A percentile compares a stretch with the other conserved stretches of the same genome.
Evolutionary conservation across 257 asterid species (phyloP).

Genomic region (Ilex aquifolium): DNA sequence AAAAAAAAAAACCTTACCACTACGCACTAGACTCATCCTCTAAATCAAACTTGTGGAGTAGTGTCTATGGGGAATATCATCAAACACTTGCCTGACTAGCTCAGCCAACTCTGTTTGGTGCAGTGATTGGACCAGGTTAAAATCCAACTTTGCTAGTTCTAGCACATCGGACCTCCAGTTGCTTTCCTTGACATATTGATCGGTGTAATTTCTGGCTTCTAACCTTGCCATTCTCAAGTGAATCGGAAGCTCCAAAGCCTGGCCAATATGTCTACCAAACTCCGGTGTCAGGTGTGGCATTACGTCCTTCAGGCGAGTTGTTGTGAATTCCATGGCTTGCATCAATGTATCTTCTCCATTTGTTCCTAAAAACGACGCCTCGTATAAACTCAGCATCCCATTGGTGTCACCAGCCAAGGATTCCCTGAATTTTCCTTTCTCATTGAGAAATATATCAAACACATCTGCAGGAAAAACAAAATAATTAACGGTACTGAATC

Average conservation of each 20-base stretch:
- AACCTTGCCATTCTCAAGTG: slow-evolving; percentile 59
- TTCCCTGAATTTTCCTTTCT: slow-evolving; percentile 36
- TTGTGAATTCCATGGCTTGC: slow-evolving; percentile 38
- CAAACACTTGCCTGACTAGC: slow-evolving; percentile 20
- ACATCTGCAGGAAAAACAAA: slow-evolving; percentile 23
- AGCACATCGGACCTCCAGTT: slow-evolving; percentile 23
- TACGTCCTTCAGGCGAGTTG: slow-evolving; percentile 19
- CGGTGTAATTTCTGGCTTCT: slow-evolving; percentile 45
- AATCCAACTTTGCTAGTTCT: slow-evolving; percentile 51
- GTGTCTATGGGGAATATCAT: too few relatives aligned
- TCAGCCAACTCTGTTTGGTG: slow-evolving; percentile 58
- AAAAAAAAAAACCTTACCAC: slow-evolving; percentile 11
- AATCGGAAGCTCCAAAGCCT: slow-evolving; percentile 47
- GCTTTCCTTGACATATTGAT: slow-evolving; percentile 26
- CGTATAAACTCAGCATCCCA: slow-evolving; percentile 58
- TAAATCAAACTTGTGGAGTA: too few relatives aligned
- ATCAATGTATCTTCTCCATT: slow-evolving; percentile 43
- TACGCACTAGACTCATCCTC: too few relatives aligned
- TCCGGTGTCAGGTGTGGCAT: slow-evolving; percentile 10
- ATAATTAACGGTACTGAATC: too few relatives aligned
- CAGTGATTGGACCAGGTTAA: slow-evolving; percentile 40
- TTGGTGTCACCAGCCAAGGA: slow-evolving; percentile 21
- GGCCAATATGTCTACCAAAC: slow-evolving; percentile 18
- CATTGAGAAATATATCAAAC: slow-evolving; percentile 37
- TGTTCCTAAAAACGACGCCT: slow-evolving; percentile 51